A percentile compares a stretch with the other conserved stretches of the same genome.
Conservation (phyloP, 495 filamentous ascomycete genomes). For the Penicillium maclennaniae region DNA sequence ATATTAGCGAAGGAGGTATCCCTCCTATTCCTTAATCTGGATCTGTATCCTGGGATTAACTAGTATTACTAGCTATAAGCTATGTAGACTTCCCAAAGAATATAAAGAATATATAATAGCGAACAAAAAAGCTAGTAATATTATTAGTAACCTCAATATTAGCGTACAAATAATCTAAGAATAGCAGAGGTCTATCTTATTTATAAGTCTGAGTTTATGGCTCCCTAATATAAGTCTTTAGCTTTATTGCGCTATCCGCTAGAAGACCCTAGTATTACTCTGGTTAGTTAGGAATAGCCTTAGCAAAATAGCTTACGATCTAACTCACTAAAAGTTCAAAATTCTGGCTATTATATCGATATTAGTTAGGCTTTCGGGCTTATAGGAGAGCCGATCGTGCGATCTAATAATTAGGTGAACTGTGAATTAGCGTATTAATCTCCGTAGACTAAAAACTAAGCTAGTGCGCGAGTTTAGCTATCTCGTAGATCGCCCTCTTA, state of each 20-base stretch:
- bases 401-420: slow-evolving; percentile 30
- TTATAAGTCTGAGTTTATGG: slow-evolving; percentile 15
- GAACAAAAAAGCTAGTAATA: slow-evolving; percentile 30
- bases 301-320: slow-evolving; percentile 2
- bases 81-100: not conserved
- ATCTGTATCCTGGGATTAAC: not conserved
- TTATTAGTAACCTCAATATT: slow-evolving; percentile 12
- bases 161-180: slow-evolving; percentile 26
- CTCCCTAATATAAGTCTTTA: slow-evolving; percentile 14
- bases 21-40: not conserved
- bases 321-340: slow-evolving; percentile 20
- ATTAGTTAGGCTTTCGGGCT: slow-evolving; percentile 27
- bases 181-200: slow-evolving; percentile 23
- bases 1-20: not conserved
- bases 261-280: slow-evolving; percentile 4
- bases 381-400: slow-evolving; percentile 25
- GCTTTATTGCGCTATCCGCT: slow-evolving; percentile 10
- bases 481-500: slow-evolving; percentile 23
- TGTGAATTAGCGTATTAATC: slow-evolving; percentile 20
- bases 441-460: slow-evolving; percentile 27
- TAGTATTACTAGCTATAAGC: no score
- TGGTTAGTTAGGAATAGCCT: slow-evolving; percentile 9
- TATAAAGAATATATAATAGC: slow-evolving; percentile 26
- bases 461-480: slow-evolving; percentile 23
- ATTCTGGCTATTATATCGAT: slow-evolving; percentile 18